Conservation (phyloP, 768 basidiomycete genomes). For the Russula virescens region DNA sequence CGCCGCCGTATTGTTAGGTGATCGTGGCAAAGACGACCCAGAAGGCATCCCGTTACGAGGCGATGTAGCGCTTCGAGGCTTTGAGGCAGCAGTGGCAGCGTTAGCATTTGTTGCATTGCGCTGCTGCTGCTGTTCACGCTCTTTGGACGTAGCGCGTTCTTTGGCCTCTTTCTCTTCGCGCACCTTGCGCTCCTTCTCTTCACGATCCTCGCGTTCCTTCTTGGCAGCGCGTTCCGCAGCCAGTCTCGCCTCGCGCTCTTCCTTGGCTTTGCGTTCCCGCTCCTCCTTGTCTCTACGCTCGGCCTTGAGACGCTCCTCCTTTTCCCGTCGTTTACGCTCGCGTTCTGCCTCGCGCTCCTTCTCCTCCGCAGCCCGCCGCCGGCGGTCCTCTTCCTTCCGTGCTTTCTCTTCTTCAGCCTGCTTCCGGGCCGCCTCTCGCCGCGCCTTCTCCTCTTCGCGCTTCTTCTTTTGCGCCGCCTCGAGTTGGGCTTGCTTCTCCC, state of each 20-base stretch:
- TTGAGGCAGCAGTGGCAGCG: constrained; percentile 38
- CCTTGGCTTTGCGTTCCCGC: constrained; percentile 55
- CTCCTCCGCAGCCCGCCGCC: constrained; percentile 72
- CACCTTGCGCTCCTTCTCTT: constrained; percentile 31
- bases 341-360: constrained; percentile 74
- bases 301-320: constrained; percentile 53
- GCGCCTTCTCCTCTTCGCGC: constrained; percentile 80
- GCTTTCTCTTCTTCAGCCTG: constrained; percentile 77
- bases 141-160: constrained; percentile 27
- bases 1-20: constrained; percentile 41
- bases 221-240: constrained; percentile 51
- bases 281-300: constrained; percentile 54
- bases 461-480: constrained; percentile 80
- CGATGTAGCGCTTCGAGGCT: constrained; percentile 45
- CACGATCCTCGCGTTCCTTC: constrained; percentile 53
- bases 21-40: constrained; percentile 44
- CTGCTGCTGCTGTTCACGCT: constrained; percentile 34
- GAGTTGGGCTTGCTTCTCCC: constrained; percentile 66
- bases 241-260: constrained; percentile 57
- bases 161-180: constrained; percentile 36
- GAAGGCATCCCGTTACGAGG: constrained; percentile 44
- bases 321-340: constrained; percentile 67
- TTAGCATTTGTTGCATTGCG: constrained; percentile 27
- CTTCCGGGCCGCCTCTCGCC: constrained; percentile 70
- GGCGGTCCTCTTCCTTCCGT: constrained; percentile 78